Base-by-base conservation (phyloP, 2,329 filamentous ascomycete species). In the Botryotinia globosa region DNA sequence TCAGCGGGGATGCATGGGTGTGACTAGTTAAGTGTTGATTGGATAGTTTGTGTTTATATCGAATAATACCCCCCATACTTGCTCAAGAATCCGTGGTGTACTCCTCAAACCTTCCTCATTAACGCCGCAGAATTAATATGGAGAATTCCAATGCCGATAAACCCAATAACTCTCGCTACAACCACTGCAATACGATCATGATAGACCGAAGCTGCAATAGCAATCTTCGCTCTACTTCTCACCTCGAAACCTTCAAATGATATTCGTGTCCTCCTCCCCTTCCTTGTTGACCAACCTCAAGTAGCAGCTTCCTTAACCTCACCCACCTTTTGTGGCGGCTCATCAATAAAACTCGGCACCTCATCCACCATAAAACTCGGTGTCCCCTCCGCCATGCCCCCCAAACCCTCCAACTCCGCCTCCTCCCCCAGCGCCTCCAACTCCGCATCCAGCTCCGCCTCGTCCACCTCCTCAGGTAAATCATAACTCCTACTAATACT, bases 401-500 rank as follows among this genome's bases (percentile, higher is more conserved):
- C 79, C 66, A 83, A 86, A 68, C 88, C 88, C 80, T 97, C 94
- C 78, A 97, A 87, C 83, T 98, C 93, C n/a, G 94, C 91, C 84
- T 99, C 96, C 79, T 97, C 92, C 1, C 95, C 95, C 51, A 99
- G 83, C 10, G 96, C 94, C 85, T 99, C 96, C 69, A 99, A 84
- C 86, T 99, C 96, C 6, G 96, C 96, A 84, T 99, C 96, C 74
- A 99, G 83, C 85, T 99, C 96, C 2, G 92, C 90, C 88, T 99
- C 96, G 81, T 98, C 95, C 34, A 99, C 94, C 82, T 98, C 96
- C 79, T 99, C 96, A 0, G 96, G 96, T 51, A 99, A 88, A 81
- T 98, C 95, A 82, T 99, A 99, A 77, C 92, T 93, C 76, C 96
- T 84, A 74, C 92, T 91, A 73, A 99, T 91, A 77, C 92, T 94